A percentile compares a stretch with the other conserved stretches of the same genome.
Conservation (phyloP, 1,284 basidiomycete genomes). For the Wallemia hederae region DNA sequence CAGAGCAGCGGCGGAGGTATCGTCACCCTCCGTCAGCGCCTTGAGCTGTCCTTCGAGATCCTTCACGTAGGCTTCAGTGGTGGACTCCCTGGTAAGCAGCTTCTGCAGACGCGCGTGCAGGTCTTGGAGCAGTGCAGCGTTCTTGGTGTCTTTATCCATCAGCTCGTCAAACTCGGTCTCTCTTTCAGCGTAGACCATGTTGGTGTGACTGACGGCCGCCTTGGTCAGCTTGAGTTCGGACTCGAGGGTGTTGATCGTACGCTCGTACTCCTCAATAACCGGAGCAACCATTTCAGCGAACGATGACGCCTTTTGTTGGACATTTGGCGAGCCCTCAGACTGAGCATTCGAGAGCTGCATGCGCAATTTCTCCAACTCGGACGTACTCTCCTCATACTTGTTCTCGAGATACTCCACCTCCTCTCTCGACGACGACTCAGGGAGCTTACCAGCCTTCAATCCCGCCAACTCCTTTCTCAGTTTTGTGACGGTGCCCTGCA, state of each 20-base stretch:
- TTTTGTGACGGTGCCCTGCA: constrained; percentile 55
- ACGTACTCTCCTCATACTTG: constrained; percentile 3
- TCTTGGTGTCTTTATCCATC: constrained; percentile 34
- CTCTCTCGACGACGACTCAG: background rate
- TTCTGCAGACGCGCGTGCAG: constrained; percentile 49
- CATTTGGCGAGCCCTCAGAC: constrained; percentile 3
- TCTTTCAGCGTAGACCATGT: background rate
- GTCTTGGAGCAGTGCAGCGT: constrained; percentile 61
- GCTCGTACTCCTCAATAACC: constrained; percentile 66
- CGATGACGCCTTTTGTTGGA: background rate
- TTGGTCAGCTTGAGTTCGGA: constrained; percentile 70
- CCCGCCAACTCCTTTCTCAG: constrained; percentile 57
- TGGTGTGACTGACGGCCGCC: constrained; percentile 24
- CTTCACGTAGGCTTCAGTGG: constrained; percentile 73
- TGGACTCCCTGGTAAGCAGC: constrained; percentile 56
- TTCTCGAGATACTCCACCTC: background rate
- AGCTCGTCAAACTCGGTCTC: background rate
- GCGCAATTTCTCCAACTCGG: constrained; percentile 3
- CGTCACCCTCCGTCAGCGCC: constrained; percentile 41
- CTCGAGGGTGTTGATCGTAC: constrained; percentile 81
- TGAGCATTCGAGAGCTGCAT: constrained; percentile 3
- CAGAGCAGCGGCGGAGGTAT: constrained; percentile 43
- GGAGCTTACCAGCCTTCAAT: constrained; percentile 30
- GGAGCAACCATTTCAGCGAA: background rate
- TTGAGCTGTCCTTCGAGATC: constrained; percentile 77